Evolutionary conservation across 306 rosid species (phyloP).

Genomic region (Coriaria nepalensis): DNA sequence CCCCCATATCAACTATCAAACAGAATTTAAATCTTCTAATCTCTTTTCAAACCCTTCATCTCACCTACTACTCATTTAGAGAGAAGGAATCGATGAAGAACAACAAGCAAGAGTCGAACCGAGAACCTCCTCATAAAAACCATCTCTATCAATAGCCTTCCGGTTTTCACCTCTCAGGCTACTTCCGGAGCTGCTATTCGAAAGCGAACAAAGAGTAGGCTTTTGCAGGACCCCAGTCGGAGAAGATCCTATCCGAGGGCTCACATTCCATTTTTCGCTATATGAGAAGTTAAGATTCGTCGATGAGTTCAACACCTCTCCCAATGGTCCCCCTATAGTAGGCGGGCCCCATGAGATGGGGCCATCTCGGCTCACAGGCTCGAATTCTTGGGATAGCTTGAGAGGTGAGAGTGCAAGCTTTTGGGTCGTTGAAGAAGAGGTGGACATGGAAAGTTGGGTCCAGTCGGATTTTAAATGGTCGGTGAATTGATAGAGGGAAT

Average conservation of each 20-base stretch:
- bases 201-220: slow-evolving; percentile 32
- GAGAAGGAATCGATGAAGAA: slow-evolving; percentile 19
- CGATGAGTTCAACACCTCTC: slow-evolving; percentile 32
- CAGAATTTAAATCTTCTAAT: too few species aligned
- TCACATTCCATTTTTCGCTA: slow-evolving; percentile 30
- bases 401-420: slow-evolving; percentile 26
- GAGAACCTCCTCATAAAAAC: slow-evolving; percentile 21
- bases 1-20: too few species aligned
- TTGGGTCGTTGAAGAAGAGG: slow-evolving; percentile 27
- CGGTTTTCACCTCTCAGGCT: slow-evolving; percentile 21
- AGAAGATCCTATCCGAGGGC: slow-evolving; percentile 26
- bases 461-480: slow-evolving; percentile 33
- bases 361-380: slow-evolving; percentile 2
- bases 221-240: slow-evolving; percentile 43
- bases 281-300: slow-evolving; percentile 23
- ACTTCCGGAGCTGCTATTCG: slow-evolving; percentile 40
- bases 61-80: background rate
- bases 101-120: slow-evolving; percentile 22
- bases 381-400: slow-evolving; percentile 24
- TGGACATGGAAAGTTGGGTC: slow-evolving; percentile 42
- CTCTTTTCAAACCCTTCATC: too few species aligned
- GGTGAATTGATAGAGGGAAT: slow-evolving; percentile 26
- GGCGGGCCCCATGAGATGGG: too few species aligned
- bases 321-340: slow-evolving; percentile 40
- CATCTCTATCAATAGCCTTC: slow-evolving; percentile 9